Conservation (phyloP, 2,329 filamentous ascomycete species). For the Penicillium sp. region DNA sequence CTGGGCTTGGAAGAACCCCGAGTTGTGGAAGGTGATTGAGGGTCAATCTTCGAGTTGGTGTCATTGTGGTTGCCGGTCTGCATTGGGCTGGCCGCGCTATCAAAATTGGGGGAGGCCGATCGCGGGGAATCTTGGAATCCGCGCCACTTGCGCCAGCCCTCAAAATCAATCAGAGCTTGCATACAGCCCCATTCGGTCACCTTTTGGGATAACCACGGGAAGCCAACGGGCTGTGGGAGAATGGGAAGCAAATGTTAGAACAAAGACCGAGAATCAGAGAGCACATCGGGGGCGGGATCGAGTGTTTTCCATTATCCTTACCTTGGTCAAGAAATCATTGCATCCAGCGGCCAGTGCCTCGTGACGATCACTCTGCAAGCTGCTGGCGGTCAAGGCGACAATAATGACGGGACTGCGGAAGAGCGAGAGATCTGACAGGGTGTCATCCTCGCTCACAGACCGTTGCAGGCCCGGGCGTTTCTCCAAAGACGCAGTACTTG, state of each 20-base stretch:
- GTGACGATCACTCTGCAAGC: conserved; percentile 88
- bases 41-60: conserved; percentile 1
- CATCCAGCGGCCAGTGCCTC: conserved; percentile 92
- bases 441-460: conserved; percentile 33
- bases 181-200: conserved; percentile 99
- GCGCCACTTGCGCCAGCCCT: conserved; percentile 97
- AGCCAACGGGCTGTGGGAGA: conserved; percentile 73
- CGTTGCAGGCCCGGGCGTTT: conserved; percentile 16
- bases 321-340: conserved; percentile 98
- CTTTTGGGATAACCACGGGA: conserved; percentile 94
- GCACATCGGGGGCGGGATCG: too few species aligned
- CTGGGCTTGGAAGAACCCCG: conserved; percentile 12
- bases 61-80: conserved; percentile 17
- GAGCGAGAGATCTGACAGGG: conserved; percentile 41
- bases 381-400: conserved; percentile 90
- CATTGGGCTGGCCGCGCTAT: conserved; percentile 25
- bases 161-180: conserved; percentile 97
- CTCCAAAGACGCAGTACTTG: conserved; percentile 21
- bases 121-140: conserved; percentile 53
- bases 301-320: conserved; percentile 37
- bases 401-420: conserved; percentile 99
- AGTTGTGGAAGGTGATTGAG: conserved; percentile 14
- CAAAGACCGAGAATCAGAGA: too few species aligned
- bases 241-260: neutral
- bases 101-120: conserved; percentile 15